A percentile compares a stretch with the other conserved stretches of the same genome.
Conservation (phyloP, 495 filamentous ascomycete genomes). For the Daldinia grandis region DNA sequence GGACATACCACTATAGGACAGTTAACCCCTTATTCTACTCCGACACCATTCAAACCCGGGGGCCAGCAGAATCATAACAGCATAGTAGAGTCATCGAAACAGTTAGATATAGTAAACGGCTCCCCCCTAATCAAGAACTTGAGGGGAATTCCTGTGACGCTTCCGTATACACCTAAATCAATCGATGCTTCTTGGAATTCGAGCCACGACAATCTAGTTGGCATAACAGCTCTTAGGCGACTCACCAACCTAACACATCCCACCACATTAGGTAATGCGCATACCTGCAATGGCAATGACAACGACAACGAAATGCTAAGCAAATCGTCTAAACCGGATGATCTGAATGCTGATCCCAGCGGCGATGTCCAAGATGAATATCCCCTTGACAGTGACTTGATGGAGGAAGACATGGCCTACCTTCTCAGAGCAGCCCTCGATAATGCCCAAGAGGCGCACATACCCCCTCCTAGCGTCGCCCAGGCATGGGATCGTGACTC, state of each 20-base stretch:
- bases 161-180: slow-evolving; percentile 1
- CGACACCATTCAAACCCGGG: neutral
- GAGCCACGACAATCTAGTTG: neutral
- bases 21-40: slow-evolving; percentile 21
- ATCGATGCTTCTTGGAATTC: neutral
- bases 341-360: neutral
- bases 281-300: neutral
- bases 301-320: neutral
- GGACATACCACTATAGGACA: slow-evolving; percentile 13
- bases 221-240: neutral
- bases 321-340: neutral
- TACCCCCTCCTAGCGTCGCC: slow-evolving; percentile 44
- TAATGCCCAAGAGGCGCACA: slow-evolving; percentile 32
- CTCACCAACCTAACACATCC: neutral
- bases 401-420: slow-evolving; percentile 34
- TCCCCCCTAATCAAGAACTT: neutral
- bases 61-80: neutral
- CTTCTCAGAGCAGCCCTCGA: slow-evolving; percentile 13
- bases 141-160: neutral
- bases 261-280: neutral
- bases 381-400: slow-evolving; percentile 33
- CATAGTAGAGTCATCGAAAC: neutral
- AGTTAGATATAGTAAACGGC: neutral
- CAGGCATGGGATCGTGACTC: slow-evolving; percentile 42
- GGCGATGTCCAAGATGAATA: slow-evolving; percentile 27